A percentile compares a stretch with the other conserved stretches of the same genome.
Conservation (phyloP, 73 alveolate genomes). For the Paramecium octaurelia region DNA sequence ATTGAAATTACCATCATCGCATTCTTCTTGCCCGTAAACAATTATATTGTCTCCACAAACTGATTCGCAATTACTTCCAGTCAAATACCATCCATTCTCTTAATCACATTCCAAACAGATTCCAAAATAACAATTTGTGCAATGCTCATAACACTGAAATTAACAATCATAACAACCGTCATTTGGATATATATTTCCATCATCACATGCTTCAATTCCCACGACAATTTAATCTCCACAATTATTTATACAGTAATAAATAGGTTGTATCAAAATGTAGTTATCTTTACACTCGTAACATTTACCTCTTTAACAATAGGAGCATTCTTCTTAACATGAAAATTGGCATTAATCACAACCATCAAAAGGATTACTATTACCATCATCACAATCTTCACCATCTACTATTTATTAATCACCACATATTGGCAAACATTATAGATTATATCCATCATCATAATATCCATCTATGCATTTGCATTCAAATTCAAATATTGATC, state of each 20-base stretch:
- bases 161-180: constrained; percentile 2
- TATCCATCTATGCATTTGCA: background rate
- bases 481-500: background rate
- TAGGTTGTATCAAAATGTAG: background rate
- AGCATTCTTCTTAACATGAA: background rate
- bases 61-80: background rate
- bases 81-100: background rate
- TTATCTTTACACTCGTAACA: background rate
- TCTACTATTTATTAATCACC: background rate
- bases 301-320: background rate
- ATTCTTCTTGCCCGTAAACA: background rate
- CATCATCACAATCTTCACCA: constrained; percentile 24
- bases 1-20: constrained; percentile 8
- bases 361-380: background rate
- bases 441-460: background rate
- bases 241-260: background rate
- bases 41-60: background rate
- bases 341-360: background rate
- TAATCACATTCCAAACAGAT: background rate
- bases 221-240: background rate
- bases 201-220: background rate
- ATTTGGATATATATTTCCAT: background rate
- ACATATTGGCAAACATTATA: background rate
- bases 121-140: background rate
- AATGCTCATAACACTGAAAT: background rate